Base-by-base conservation (phyloP, 1,139 yeast genomes). In the Hansenula lynferdii region DNA sequence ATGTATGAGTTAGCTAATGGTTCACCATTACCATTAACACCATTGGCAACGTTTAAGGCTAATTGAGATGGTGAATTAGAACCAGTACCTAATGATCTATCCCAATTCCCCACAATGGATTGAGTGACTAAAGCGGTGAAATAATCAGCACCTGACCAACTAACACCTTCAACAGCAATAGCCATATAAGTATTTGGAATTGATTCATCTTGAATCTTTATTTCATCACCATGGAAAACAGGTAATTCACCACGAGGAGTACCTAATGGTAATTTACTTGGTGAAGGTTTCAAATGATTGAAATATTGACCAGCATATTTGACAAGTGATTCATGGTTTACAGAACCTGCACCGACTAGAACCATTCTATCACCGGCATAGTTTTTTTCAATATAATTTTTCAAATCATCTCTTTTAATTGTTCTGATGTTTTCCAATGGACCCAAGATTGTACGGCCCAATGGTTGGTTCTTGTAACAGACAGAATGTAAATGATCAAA, bases 341-440 rank as follows among this genome's bases (percentile, higher is more conserved):
- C 92, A 41, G 94, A 83, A 22, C 99, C 99, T 1, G 95, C 87
- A 26, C 97, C 97, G 32, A 90, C 95, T 19, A 94, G 71, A 2
- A 94, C 98, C 98, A 92, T 92, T 56, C 98, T 73, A 63, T 94
- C 97, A 28, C 97, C 96, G 57, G 85, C 85, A 65, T 92, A 92
- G 67, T 92, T 92, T 38, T 85, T 78, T 36, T 75, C 69, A 56
- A 92, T 92, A 63, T 90, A 92, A 49, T 79, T 72, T 42, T 75
- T 78, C 58, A 92, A 72, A 58, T 94, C 96, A 12, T 72, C 66
- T 57, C 87, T 74, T 49, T 83, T 72, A 50, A 92, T 87, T 34
- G 90, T 77, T 57, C 77, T 75, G 56, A 92, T 92, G 62, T 89
- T 82, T 47, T 85, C 87, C 45, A 90, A 75, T 17, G 99, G 98